phyloP scores from a whole-genome alignment of 352 stramenopile species.

The Peronospora belbahrii region DNA sequence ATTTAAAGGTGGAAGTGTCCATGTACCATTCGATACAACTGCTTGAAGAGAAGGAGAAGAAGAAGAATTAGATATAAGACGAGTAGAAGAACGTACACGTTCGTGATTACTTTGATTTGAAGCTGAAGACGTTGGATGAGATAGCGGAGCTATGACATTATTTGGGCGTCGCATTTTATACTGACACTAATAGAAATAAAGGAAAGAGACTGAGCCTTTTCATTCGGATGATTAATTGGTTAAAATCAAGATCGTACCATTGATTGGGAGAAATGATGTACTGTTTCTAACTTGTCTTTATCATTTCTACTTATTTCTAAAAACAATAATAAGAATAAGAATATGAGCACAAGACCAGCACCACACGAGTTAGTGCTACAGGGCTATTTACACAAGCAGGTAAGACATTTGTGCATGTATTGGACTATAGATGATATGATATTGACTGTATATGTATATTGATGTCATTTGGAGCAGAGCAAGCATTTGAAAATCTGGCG shows the following conservation, averaged over 20 bases:
- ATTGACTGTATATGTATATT: neutral
- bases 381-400: conserved; percentile 83
- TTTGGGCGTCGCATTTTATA: conserved; percentile 18
- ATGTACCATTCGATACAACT: no score
- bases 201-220: neutral
- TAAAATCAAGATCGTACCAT: neutral
- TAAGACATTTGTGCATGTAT: no score
- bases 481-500: conserved; percentile 83
- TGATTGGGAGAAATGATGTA: neutral
- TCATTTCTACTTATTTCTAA: no score
- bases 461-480: conserved; percentile 36
- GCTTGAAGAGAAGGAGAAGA: no score
- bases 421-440: neutral
- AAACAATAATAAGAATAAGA: no score
- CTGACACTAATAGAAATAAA: neutral
- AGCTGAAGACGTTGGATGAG: conserved; percentile 1
- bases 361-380: conserved; percentile 55
- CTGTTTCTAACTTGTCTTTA: no score
- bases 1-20: conserved; percentile 23
- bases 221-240: neutral
- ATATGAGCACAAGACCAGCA: conserved; percentile 38
- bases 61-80: no score
- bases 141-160: conserved; percentile 1
- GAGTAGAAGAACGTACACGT: neutral
- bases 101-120: neutral